Percentiles rank a stretch among this genome's conserved stretches.
Conservation (phyloP, 2,329 filamentous ascomycete species). For the Cryphonectria parasitica region DNA sequence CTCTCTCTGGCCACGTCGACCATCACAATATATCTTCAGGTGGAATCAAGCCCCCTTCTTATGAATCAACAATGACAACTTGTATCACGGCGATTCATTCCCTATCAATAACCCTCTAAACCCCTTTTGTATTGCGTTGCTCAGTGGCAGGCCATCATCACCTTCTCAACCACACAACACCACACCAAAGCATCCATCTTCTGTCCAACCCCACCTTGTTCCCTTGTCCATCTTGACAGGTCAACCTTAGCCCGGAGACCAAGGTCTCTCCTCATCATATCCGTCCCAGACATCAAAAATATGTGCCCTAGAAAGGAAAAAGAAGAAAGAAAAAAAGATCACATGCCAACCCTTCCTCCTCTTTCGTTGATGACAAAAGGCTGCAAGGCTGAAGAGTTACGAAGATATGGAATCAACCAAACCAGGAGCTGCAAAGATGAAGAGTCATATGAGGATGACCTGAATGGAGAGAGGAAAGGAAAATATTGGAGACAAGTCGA, state of each 20-base stretch:
- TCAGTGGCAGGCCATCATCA: not conserved
- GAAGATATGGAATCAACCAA: conserved; percentile 20
- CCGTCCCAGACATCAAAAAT: conserved; percentile 8
- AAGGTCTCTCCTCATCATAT: not conserved
- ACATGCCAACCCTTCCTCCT: conserved; percentile 4
- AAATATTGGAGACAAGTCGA: conserved; percentile 14
- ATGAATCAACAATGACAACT: not conserved
- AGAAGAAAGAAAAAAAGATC: not conserved
- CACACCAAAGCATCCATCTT: not conserved
- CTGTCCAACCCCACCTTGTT: not conserved
- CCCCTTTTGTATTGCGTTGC: not conserved
- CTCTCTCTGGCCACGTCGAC: not conserved
- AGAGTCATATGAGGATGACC: conserved; percentile 7
- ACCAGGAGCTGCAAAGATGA: conserved; percentile 9
- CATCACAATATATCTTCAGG: not conserved
- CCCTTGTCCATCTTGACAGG: not conserved
- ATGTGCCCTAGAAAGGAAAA: conserved; percentile 1
- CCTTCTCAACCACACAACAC: not conserved
- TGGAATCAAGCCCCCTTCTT: not conserved
- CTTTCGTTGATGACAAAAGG: conserved; percentile 6
- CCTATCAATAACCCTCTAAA: not conserved
- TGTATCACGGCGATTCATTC: not conserved
- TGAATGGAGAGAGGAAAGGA: conserved; percentile 19
- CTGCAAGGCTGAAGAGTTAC: conserved; percentile 5
- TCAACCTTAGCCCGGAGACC: too few relatives aligned